Base-by-base conservation (phyloP, 176 grass and related monocot species). In the Ampelocalamus luodianensis region DNA sequence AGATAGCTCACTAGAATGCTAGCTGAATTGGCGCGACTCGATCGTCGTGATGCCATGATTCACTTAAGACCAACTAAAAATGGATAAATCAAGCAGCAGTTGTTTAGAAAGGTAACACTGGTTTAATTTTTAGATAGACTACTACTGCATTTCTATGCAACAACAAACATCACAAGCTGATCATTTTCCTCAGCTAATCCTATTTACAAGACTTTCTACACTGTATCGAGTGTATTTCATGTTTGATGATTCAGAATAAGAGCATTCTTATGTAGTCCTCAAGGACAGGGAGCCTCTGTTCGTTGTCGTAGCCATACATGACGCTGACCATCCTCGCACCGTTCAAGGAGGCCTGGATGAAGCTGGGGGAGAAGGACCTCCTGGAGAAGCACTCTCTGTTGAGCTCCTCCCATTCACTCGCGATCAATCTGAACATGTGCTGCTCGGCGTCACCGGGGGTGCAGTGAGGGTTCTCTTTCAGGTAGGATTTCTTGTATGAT, bases 251-350 rank as follows among this genome's bases (percentile, higher is more conserved):
- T 82, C 53, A 82, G 16, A 82, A 71, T n/a, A 82, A 39, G 8
- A 89, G 36, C 38, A 74, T 68, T 69, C 69, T 80, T 5, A 45
- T 48, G 70, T 92, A 90, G 34, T 90, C 87, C 48, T 97, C 85
- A 3, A 94, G 88, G 26, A 77, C 5, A 0, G 72, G 85, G 11
- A 92, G 85, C 26, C 69, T 74, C 4, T 87, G 58, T 32, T 86
- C 60, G 0, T 82, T 3, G 37, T 90, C 56, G 8, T 94, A 94
- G 1, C n/a, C 76, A 34, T 94, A 94, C 94, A 94, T 94, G 71
- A 94, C 70, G 10, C 63, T 61, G 11, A 89, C 82, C 94, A 97
- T 94, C 76, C 92, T 91, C 2, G 89, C 75, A 0, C 0, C 3
- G 15, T 97, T 94, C 5, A 97, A 26, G 3, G 64, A 79, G 1